Base-by-base conservation (phyloP, 805 yeast genomes). In the Starmerella geochares region DNA sequence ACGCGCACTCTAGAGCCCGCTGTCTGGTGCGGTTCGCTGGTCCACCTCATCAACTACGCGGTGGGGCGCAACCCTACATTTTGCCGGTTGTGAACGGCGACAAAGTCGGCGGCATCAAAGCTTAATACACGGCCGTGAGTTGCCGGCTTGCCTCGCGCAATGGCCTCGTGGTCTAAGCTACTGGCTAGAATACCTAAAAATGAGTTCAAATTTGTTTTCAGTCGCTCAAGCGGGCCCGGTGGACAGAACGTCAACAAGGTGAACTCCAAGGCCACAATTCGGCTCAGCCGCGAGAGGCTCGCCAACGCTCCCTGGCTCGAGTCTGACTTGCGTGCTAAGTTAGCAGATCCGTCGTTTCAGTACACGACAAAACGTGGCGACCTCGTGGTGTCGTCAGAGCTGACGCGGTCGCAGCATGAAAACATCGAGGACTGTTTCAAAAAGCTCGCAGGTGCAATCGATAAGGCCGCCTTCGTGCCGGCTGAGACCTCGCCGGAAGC, bases 181-280 rank as follows among this genome's bases (percentile, higher is more conserved):
- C 58, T 1, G 58, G 60, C 6, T 27, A 52, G 1, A 49, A 67
- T 81, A 2, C 85, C 84, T 0, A 61, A 67, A 13, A 54, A 62
- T 16, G 57, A 63, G 14, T 80, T 81, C 57, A 65, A 66, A 2
- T 60, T 74, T 1, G 54, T 70, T 3, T 81, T 66, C 59, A 69
- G 78, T 47, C 64, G 88, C 51, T 75, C 92, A 0, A 77, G 87
- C 29, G 94, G 94, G 0, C 86, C 94, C 0, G 94, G 95, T 1
- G 95, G 95, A 0, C 94, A 85, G 58, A 81, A 86, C 60, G 94
- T 86, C 10, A 85, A 85, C 63, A 85, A 85, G 58, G 70, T 67
- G 50, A 71, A 68, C 27, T 73, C 83, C 1, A 81, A 84, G 58
- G 85, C 87, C 7, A 79, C 85, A 0, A 61, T 85, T 17, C 67